Evolutionary conservation across 768 basidiomycete genomes (phyloP).

Genomic region (Trametes cingulata): DNA sequence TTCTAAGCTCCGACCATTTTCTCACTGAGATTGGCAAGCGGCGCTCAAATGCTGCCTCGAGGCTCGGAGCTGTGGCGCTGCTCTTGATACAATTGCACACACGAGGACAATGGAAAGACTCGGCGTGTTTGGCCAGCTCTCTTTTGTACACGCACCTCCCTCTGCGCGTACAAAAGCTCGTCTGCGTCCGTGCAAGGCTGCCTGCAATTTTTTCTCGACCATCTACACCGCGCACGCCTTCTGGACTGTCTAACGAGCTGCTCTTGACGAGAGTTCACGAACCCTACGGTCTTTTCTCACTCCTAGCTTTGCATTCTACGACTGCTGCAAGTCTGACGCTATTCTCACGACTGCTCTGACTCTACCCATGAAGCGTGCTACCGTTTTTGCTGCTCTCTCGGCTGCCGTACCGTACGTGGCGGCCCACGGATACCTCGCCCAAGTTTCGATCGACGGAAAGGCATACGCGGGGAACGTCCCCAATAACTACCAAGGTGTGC

Average conservation of each 20-base stretch:
- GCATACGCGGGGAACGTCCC: conserved; percentile 46
- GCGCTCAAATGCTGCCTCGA: too few relatives aligned
- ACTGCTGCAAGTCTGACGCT: background rate
- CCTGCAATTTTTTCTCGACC: background rate
- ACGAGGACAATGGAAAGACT: too few relatives aligned
- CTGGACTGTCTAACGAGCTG: conserved; percentile 6
- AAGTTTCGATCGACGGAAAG: conserved; percentile 46
- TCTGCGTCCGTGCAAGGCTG: background rate
- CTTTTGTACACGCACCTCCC: background rate
- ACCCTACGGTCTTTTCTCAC: conserved; percentile 2
- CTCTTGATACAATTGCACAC: too few relatives aligned
- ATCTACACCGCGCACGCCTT: background rate
- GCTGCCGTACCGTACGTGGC: conserved; percentile 28
- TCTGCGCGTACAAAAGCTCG: conserved; percentile 12
- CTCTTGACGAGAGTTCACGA: conserved; percentile 17
- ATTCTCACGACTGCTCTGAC: background rate
- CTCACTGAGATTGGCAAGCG: too few relatives aligned
- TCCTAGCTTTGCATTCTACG: background rate
- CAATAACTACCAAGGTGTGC: conserved; percentile 36
- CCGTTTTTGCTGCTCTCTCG: conserved; percentile 20
- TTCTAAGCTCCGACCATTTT: too few relatives aligned
- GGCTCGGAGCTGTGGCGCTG: too few relatives aligned
- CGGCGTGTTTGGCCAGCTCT: too few relatives aligned
- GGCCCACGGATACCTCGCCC: conserved; percentile 47
- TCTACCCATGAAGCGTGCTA: conserved; percentile 5